Evolutionary conservation across 306 rosid genomes (phyloP).

Genomic region (Herpetospermum pedunculosum): DNA sequence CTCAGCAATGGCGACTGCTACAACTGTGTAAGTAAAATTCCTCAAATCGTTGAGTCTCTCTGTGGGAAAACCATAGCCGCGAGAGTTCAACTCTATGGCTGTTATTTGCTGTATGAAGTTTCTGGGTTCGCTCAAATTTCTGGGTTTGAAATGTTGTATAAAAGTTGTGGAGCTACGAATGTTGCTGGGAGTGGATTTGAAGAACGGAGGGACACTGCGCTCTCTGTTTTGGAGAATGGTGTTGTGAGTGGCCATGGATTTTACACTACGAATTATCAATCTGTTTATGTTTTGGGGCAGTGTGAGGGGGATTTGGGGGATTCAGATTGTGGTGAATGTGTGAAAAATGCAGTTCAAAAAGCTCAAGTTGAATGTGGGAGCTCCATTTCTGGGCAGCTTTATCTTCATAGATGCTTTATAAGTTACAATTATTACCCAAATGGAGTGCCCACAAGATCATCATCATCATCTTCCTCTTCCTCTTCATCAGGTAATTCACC

Average conservation of each 20-base stretch:
- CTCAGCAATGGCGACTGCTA: constrained; percentile 63
- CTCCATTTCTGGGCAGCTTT: constrained; percentile 75
- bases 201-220: constrained; percentile 74
- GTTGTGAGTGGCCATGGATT: constrained; percentile 74
- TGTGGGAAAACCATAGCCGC: constrained; percentile 77
- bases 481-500: constrained; percentile 44
- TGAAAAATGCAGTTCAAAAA: constrained; percentile 62
- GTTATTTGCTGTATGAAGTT: constrained; percentile 72
- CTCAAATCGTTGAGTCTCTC: constrained; percentile 35
- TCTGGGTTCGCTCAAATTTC: constrained; percentile 72
- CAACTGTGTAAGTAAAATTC: constrained; percentile 67
- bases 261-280: constrained; percentile 57
- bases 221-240: constrained; percentile 62
- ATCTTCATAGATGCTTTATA: constrained; percentile 73
- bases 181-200: constrained; percentile 69
- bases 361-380: constrained; percentile 84
- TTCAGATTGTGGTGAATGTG: constrained; percentile 76
- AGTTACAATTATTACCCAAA: constrained; percentile 75
- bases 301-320: constrained; percentile 92
- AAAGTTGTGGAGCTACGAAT: constrained; percentile 54
- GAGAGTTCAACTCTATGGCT: constrained; percentile 71
- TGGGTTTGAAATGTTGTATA: constrained; percentile 68
- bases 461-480: constrained; percentile 36
- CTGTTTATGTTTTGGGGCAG: constrained; percentile 69
- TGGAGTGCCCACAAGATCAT: constrained; percentile 71